A percentile compares a stretch with the other conserved stretches of the same genome.
These are phyloP conservation scores for Apiotrichum montevideense DNA, from an alignment of 1,284 basidiomycete genomes.

Conservation along the genomic window DNA sequence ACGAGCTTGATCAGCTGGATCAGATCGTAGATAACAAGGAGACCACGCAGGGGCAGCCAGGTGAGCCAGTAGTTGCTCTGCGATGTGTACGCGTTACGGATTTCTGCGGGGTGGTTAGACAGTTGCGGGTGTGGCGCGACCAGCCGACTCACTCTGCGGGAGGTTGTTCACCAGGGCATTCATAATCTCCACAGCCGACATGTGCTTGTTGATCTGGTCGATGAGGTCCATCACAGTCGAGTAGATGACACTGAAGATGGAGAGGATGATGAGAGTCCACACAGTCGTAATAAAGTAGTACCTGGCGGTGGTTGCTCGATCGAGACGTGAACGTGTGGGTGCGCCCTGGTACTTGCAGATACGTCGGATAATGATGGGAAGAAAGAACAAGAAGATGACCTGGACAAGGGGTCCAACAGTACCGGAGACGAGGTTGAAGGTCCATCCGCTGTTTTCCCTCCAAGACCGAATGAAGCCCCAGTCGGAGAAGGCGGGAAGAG, in stretches of 20 bases:
- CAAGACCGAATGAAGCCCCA: background rate
- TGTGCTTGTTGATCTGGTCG: slow-evolving; percentile 59
- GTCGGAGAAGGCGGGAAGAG: slow-evolving; percentile 51
- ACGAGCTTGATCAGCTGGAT: slow-evolving; percentile 90
- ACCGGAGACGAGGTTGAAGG: slow-evolving; percentile 63
- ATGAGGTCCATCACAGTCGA: slow-evolving; percentile 64
- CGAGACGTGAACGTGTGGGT: slow-evolving; percentile 64
- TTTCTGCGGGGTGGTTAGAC: slow-evolving; percentile 28
- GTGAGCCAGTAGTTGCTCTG: slow-evolving; percentile 80
- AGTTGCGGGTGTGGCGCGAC: background rate
- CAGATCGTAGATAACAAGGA: slow-evolving; percentile 87
- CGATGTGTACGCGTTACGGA: slow-evolving; percentile 74
- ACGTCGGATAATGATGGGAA: slow-evolving; percentile 81
- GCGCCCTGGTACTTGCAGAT: slow-evolving; percentile 69
- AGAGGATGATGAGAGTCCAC: slow-evolving; percentile 71
- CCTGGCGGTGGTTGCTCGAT: slow-evolving; percentile 79
- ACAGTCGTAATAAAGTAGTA: slow-evolving; percentile 90
- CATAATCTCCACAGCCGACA: slow-evolving; percentile 63
- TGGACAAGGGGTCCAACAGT: slow-evolving; percentile 78
- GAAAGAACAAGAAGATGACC: slow-evolving; percentile 79
- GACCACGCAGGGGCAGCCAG: slow-evolving; percentile 89
- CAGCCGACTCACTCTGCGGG: slow-evolving; percentile 21
- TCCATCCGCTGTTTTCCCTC: slow-evolving; percentile 33
- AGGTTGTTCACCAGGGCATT: slow-evolving; percentile 54
- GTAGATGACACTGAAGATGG: slow-evolving; percentile 79